Conservation (phyloP, 2,329 filamentous ascomycete genomes). For the Fusarium austroafricanum region DNA sequence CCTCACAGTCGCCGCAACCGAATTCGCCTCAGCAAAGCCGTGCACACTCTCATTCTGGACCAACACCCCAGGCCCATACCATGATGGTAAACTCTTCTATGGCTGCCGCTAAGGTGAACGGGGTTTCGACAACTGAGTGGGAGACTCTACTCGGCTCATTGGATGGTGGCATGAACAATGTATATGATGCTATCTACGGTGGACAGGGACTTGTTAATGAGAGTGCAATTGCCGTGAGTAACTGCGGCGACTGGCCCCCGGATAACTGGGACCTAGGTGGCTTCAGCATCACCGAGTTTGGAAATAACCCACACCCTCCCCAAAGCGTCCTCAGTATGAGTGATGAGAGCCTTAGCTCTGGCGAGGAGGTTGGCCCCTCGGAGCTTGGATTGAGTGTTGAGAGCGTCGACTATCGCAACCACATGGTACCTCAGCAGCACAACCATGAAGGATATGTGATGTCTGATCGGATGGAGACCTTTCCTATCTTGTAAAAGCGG, state of each 20-base stretch:
- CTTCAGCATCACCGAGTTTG: conserved; percentile 64
- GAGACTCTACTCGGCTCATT: conserved; percentile 83
- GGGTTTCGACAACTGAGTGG: conserved; percentile 78
- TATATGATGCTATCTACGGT: conserved; percentile 86
- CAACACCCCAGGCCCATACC: conserved; percentile 43
- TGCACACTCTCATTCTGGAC: conserved; percentile 50
- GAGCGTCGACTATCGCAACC: conserved; percentile 50
- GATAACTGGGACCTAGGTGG: conserved; percentile 67
- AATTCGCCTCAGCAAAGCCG: conserved; percentile 60
- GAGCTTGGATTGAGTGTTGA: conserved; percentile 59
- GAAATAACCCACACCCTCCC: conserved; percentile 55
- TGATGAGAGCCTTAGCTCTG: conserved; percentile 68
- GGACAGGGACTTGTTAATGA: conserved; percentile 65
- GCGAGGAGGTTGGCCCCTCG: conserved; percentile 61
- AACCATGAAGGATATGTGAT: conserved; percentile 41
- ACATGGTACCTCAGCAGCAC: conserved; percentile 41
- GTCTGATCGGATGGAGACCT: conserved; percentile 42
- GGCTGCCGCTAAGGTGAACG: conserved; percentile 50
- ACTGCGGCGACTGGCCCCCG: conserved; percentile 63
- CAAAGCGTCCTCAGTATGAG: conserved; percentile 68
- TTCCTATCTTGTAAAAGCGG: conserved; percentile 34
- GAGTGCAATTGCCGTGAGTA: conserved; percentile 57
- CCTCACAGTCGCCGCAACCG: conserved; percentile 61
- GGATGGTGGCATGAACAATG: conserved; percentile 82
- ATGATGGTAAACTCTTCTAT: conserved; percentile 40